A percentile compares a stretch with the other conserved stretches of the same genome.
Conservation (phyloP, 2,329 filamentous ascomycete species). For the Aspergillus sp. region DNA sequence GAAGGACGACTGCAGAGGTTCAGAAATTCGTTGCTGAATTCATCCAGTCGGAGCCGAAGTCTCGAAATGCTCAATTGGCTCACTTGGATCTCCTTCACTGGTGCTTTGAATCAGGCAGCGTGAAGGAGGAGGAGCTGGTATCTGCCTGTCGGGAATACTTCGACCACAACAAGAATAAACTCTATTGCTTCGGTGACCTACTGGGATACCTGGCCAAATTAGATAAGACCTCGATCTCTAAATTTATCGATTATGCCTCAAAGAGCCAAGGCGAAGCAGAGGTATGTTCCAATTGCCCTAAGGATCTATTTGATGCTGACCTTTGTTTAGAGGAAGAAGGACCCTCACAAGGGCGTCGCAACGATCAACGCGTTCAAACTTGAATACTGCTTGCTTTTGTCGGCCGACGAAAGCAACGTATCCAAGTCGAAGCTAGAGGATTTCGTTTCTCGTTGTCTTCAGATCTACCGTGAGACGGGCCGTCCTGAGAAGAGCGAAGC, state of each 20-base stretch:
- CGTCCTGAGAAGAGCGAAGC: conserved; percentile 22
- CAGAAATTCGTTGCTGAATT: conserved; percentile 36
- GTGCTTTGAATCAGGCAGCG: conserved; percentile 24
- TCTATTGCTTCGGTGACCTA: conserved; percentile 48
- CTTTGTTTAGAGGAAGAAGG: conserved; percentile 14
- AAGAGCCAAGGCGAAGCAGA: conserved; percentile 19
- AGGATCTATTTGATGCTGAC: conserved; percentile 2
- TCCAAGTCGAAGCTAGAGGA: conserved; percentile 30
- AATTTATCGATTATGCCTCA: conserved; percentile 28
- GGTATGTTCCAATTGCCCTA: conserved; percentile 18
- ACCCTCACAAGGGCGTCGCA: conserved; percentile 28
- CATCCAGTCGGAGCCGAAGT: conserved; percentile 33
- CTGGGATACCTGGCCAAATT: conserved; percentile 33
- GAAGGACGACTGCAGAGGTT: conserved; percentile 30
- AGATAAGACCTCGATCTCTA: conserved; percentile 23
- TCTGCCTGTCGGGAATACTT: conserved; percentile 41
- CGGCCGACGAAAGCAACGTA: conserved; percentile 24
- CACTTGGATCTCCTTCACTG: conserved; percentile 30
- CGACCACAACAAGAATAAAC: conserved; percentile 40
- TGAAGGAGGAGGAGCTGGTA: conserved; percentile 33
- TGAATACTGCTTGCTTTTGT: conserved; percentile 42
- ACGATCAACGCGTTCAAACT: conserved; percentile 45
- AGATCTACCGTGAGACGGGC: conserved; percentile 27
- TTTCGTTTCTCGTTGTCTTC: conserved; percentile 40
- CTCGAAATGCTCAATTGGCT: conserved; percentile 44